Evolutionary conservation across 495 filamentous ascomycete genomes (phyloP), one percentile per base, ranked within the genome.

Genomic region (Podospora bellae-mahoneyi): DNA sequence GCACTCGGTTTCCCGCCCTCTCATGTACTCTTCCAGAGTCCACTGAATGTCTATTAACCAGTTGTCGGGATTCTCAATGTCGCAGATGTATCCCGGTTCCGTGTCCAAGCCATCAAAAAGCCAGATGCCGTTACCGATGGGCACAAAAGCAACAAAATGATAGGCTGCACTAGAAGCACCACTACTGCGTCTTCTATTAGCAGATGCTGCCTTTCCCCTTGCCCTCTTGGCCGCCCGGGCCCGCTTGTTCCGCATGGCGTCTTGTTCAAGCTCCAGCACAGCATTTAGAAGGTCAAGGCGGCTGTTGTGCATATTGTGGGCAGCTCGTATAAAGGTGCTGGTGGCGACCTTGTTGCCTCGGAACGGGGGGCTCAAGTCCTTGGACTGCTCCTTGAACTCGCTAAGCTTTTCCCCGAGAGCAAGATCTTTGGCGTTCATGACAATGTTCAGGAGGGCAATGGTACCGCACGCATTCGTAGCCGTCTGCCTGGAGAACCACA

Each of bases 401-500:
- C 79, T 74, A 2, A 97, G 83, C 70, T 88, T 82, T 18, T 86
- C 78, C 4, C 92, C 92, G 5, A 97, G 80, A 15, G 85, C 78
- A 10, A 93, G 78, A 1, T 65, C 73, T 9, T 56, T 78, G 23
- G 90, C 83, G 73, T 97, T 99, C 84, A 96, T 94, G 72, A 97
- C 83, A 64, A 97, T 95, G 65, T 97, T 97, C 27, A 97, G 79
- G 62, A 97, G 77, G 3, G 95, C 94, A 20, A 96, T 86, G 30
- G 91, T 94, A 18, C 92, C 94, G 77, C 95, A 99, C 16, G 92
- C 88, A 79, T 95, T 95, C 30, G 85, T 82, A 3, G 87, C 87
- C 0, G 92, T 91, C 80, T 98, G 95, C 72, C 97, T 97, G 16
- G 93, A 93, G 78, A 97, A 97, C 95, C 95, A 99, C 32, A 97